These are phyloP conservation scores for Linum tenue DNA, from an alignment of 345 rosid species.

Conservation along the genomic window DNA sequence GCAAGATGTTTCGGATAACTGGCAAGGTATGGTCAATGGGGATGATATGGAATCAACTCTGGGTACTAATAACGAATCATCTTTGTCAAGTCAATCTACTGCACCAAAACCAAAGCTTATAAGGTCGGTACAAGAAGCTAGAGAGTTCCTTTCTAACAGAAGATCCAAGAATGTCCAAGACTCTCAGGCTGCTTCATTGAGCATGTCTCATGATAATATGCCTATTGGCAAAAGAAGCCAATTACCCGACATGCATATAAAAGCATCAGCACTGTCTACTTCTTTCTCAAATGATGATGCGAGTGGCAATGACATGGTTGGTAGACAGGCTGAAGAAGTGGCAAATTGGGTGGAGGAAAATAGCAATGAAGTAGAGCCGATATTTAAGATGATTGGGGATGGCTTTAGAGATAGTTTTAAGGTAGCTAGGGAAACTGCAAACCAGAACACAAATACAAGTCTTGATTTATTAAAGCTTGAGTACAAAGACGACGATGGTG, in stretches of 20 bases:
- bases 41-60: slow-evolving; percentile 27
- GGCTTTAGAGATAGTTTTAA: slow-evolving; percentile 69
- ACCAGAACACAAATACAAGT: slow-evolving; percentile 20
- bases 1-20: slow-evolving; percentile 19
- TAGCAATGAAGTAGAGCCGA: slow-evolving; percentile 60
- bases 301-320: slow-evolving; percentile 17
- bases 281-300: slow-evolving; percentile 11
- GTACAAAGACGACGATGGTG: slow-evolving; percentile 39
- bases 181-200: slow-evolving; percentile 13
- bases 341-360: slow-evolving; percentile 63
- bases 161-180: slow-evolving; percentile 19
- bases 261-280: slow-evolving; percentile 6
- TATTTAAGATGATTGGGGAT: slow-evolving; percentile 49
- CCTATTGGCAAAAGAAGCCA: slow-evolving; percentile 19
- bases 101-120: slow-evolving; percentile 48
- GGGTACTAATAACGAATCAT: slow-evolving; percentile 20
- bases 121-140: slow-evolving; percentile 77
- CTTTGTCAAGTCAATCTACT: slow-evolving; percentile 13
- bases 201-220: slow-evolving; percentile 13
- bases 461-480: slow-evolving; percentile 36
- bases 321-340: slow-evolving; percentile 18
- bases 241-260: slow-evolving; percentile 16
- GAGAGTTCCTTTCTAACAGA: slow-evolving; percentile 55
- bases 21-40: slow-evolving; percentile 13
- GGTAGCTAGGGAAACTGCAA: slow-evolving; percentile 55